Evolutionary conservation across 1,139 yeast species (phyloP).

Genomic region (Hansenula sp.): DNA sequence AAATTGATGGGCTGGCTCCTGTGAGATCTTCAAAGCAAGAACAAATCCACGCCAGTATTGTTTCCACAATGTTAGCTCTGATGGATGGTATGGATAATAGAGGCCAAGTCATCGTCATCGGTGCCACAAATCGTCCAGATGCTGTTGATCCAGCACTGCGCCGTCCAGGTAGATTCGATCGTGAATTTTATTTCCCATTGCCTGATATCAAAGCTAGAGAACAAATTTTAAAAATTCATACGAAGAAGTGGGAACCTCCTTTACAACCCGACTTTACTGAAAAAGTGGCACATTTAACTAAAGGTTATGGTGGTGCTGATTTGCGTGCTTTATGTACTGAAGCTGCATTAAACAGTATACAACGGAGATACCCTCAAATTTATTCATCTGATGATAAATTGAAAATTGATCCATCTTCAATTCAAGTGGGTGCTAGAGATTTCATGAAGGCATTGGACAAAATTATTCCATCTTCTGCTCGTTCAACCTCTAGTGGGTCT

Average conservation of each 20-base stretch:
- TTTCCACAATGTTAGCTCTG: constrained; percentile 85
- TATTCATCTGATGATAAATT: constrained; percentile 75
- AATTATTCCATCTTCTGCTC: constrained; percentile 87
- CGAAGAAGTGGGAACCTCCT: constrained; percentile 84
- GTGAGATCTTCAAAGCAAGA: constrained; percentile 96
- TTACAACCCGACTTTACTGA: constrained; percentile 53
- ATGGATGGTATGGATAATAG: constrained; percentile 99
- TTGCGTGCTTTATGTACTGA: constrained; percentile 92
- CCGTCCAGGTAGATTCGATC: constrained; percentile 95
- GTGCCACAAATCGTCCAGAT: constrained; percentile 98
- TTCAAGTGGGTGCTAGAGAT: constrained; percentile 79
- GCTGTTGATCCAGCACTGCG: constrained; percentile 96
- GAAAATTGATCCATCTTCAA: constrained; percentile 64
- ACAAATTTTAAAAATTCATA: constrained; percentile 78
- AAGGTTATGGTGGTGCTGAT: constrained; percentile 99
- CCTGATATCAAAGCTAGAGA: constrained; percentile 82
- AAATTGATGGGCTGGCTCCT: constrained; percentile 97
- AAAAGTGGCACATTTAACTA: constrained; percentile 75
- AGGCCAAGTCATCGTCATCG: constrained; percentile 96
- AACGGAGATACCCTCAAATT: constrained; percentile 90
- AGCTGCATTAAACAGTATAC: constrained; percentile 89
- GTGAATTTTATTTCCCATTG: constrained; percentile 93
- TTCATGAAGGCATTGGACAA: constrained; percentile 84
- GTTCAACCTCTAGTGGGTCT: constrained; percentile 73
- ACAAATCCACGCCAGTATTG: constrained; percentile 96